Conservation (phyloP, 805 yeast species). For the Candida yuanshanica region DNA sequence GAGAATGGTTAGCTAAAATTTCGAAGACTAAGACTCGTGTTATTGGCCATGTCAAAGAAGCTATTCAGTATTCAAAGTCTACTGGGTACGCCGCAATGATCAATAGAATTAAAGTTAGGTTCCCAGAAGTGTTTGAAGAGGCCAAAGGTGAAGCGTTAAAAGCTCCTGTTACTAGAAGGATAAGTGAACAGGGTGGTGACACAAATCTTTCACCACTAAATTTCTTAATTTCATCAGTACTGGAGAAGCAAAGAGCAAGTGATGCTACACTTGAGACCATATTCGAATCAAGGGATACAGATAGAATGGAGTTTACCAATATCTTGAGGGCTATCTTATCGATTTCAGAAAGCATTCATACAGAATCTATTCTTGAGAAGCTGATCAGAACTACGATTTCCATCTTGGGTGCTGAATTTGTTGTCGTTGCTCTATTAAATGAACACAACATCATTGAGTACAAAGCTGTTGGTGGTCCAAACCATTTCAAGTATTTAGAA, state of each 20-base stretch:
- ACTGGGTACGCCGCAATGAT: constrained; percentile 26
- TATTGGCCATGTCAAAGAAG: constrained; percentile 30
- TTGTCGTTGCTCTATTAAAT: constrained; percentile 27
- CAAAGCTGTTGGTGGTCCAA: constrained; percentile 26
- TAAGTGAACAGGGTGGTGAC: constrained; percentile 10
- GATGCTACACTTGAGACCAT: neutral
- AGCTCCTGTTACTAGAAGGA: constrained; percentile 8
- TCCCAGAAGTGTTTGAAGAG: constrained; percentile 23
- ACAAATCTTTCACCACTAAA: constrained; percentile 21
- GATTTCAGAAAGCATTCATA: constrained; percentile 41
- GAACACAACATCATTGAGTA: constrained; percentile 25
- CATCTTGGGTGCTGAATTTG: constrained; percentile 33
- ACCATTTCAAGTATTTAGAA: constrained; percentile 32
- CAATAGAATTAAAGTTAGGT: constrained; percentile 24
- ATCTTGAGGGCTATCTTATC: constrained; percentile 42
- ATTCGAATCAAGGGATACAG: constrained; percentile 7
- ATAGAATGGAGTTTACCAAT: constrained; percentile 20
- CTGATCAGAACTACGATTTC: constrained; percentile 34
- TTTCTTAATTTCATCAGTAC: constrained; percentile 25
- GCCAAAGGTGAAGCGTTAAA: constrained; percentile 26
- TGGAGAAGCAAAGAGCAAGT: constrained; percentile 16
- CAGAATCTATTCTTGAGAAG: constrained; percentile 31
- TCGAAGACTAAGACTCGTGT: constrained; percentile 28
- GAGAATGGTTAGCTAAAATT: constrained; percentile 25
- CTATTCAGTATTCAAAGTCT: constrained; percentile 29